A percentile compares a stretch with the other conserved stretches of the same genome.
These are phyloP conservation scores for Lactuca sativa DNA, from an alignment of 129 eudicot species.

Conservation along the genomic window DNA sequence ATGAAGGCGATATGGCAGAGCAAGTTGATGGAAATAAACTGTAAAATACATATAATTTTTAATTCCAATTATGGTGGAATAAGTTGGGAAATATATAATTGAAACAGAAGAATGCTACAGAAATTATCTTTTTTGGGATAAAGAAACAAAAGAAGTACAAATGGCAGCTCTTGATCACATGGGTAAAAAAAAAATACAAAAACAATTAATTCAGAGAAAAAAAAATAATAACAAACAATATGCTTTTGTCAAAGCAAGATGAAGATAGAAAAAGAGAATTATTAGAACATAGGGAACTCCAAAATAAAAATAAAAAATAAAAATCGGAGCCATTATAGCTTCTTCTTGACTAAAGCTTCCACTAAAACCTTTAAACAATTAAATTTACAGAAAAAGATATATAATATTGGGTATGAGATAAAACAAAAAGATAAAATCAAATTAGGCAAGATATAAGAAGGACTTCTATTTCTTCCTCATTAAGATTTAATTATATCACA, in stretches of 20 bases:
- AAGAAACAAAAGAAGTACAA: conserved; percentile 30
- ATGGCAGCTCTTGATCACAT: conserved; percentile 40
- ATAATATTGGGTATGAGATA: not conserved
- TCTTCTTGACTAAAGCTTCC: conserved; percentile 43
- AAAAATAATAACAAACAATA: conserved; percentile 5
- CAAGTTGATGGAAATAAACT: conserved; percentile 1
- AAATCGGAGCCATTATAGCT: conserved; percentile 23
- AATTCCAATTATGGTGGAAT: not conserved
- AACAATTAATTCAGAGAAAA: conserved; percentile 8
- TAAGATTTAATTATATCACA: not conserved
- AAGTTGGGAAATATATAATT: not conserved
- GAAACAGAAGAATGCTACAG: conserved; percentile 18
- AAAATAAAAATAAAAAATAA: not conserved
- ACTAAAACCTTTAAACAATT: conserved; percentile 16
- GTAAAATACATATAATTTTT: not conserved
- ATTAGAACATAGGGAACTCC: conserved; percentile 40
- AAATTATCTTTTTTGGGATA: conserved; percentile 24
- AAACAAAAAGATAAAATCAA: not conserved
- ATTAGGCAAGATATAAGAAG: not conserved
- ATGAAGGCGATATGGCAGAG: conserved; percentile 6
- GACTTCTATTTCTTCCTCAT: not conserved
- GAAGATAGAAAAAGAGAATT: conserved; percentile 28
- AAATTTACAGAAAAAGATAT: conserved; percentile 12
- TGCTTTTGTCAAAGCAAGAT: conserved; percentile 34
- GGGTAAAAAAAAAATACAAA: conserved; percentile 27